These are phyloP conservation scores for Tanozyma kutaoensis DNA, from an alignment of 805 yeast species.

Conservation along the genomic window DNA sequence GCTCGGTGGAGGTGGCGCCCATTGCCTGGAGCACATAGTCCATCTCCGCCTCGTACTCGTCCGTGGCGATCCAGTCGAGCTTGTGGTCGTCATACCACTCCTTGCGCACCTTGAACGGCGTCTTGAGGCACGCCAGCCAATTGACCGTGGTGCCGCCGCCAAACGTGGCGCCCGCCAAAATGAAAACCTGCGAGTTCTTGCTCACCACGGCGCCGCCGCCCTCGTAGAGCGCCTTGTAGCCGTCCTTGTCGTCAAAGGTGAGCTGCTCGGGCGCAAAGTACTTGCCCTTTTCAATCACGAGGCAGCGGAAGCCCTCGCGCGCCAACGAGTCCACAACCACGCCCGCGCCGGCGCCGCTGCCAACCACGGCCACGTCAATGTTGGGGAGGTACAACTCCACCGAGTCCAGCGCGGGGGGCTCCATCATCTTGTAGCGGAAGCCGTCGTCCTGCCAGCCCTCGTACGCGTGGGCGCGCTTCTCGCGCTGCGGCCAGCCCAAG, in stretches of 20 bases:
- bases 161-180: constrained; percentile 39
- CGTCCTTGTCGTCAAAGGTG: constrained; percentile 22
- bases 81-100: constrained; percentile 37
- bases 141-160: constrained; percentile 49
- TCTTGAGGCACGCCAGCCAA: constrained; percentile 40
- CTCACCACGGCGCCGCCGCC: constrained; percentile 21
- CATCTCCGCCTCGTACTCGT: constrained; percentile 27
- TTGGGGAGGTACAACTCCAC: constrained; percentile 20
- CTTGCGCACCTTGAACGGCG: constrained; percentile 35
- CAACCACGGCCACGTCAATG: constrained; percentile 34
- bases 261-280: constrained; percentile 24
- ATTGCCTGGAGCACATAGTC: constrained; percentile 33
- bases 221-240: constrained; percentile 24
- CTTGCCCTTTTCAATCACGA: constrained; percentile 39
- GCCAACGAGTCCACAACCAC: constrained; percentile 35
- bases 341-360: constrained; percentile 43
- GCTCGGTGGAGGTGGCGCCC: constrained; percentile 27
- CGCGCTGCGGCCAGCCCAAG: constrained; percentile 24
- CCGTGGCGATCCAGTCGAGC: constrained; percentile 31
- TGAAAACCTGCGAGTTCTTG: constrained; percentile 16
- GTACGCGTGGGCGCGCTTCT: constrained; percentile 13
- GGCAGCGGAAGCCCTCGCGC: constrained; percentile 25
- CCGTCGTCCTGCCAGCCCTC: constrained; percentile 11
- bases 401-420: constrained; percentile 14
- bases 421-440: constrained; percentile 16